phyloP scores from a whole-genome alignment of 108 stramenopile species.

The Pseudonitzschia multistriata region DNA sequence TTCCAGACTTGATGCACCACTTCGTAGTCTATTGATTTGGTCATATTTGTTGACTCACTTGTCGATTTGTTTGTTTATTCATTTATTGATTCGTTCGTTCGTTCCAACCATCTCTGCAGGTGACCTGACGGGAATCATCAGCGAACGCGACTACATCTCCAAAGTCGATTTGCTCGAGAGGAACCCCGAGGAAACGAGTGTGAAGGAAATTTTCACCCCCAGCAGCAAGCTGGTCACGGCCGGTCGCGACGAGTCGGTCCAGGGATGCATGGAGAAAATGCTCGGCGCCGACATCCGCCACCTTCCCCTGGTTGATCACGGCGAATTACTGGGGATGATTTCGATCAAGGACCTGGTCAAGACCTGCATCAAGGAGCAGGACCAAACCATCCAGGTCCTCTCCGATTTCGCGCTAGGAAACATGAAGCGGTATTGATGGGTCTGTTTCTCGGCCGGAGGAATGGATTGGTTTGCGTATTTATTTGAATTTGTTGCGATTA shows the following conservation, averaged over 20 bases:
- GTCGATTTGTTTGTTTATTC: too few species aligned
- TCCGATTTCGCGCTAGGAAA: slow-evolving; percentile 82
- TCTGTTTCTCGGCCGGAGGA: too few species aligned
- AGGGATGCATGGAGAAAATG: slow-evolving; percentile 94
- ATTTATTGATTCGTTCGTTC: background rate
- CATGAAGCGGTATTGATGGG: slow-evolving; percentile 17
- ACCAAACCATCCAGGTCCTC: slow-evolving; percentile 70
- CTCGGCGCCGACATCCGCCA: slow-evolving; percentile 86
- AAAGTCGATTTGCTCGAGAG: slow-evolving; percentile 85
- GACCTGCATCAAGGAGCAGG: slow-evolving; percentile 69
- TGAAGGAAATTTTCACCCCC: slow-evolving; percentile 90
- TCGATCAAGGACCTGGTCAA: slow-evolving; percentile 87
- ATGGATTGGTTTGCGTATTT: too few species aligned
- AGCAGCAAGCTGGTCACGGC: slow-evolving; percentile 82
- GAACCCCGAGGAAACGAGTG: slow-evolving; percentile 56
- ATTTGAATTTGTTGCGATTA: too few species aligned
- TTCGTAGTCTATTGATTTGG: background rate
- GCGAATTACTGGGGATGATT: slow-evolving; percentile 72
- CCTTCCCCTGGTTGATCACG: slow-evolving; percentile 78
- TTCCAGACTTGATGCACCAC: too few species aligned
- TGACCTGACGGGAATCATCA: slow-evolving; percentile 81
- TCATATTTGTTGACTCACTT: background rate
- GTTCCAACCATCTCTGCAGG: slow-evolving; percentile 11
- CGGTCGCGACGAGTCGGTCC: slow-evolving; percentile 70
- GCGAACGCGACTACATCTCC: slow-evolving; percentile 88